Evolutionary conservation across 208 protist species (phyloP), one percentile per base, ranked within the genome.

Genomic region (Trypanosomatidae sp.): DNA sequence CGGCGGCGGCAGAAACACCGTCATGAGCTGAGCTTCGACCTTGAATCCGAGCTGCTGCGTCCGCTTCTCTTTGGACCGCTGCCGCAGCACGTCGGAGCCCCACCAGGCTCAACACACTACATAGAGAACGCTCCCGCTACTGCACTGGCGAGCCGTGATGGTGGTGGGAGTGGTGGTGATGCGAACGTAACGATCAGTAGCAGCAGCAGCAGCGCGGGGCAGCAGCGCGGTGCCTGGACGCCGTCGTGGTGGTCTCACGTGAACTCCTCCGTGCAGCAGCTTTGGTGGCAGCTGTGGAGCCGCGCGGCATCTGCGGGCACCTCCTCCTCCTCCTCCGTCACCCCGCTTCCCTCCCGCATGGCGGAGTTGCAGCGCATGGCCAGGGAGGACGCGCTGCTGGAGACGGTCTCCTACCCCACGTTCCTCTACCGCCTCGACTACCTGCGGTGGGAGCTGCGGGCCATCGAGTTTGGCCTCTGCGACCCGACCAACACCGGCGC

Each of bases 371-470:
- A 72, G 49, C 4, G 50, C 15, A 49, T 79, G 70, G 58, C 69
- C 15, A 19, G 62, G 19, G 62, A 79, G 17, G 73, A 79, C 15
- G 28, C 75, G 65, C 58, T 75, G 49, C 65, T 79, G 6, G 36
- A 64, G 36, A 65, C 69, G 12, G 69, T 79, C 60, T 79, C 69
- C 9, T 79, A 71, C 53, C 47, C 75, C 1, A 66, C 75, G 7
- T 86, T 94, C 60, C 85, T 84, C 60, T 85, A 84, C 60, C 70
- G 82, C 30, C 66, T 90, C 53, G 73, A 89, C 69, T 81, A 83
- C 66, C 64, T 94, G 7, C 86, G 87, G n/a, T 88, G 74, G 85
- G 81, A 89, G 68, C 76, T 94, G 66, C 81, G 87, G 12, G 85
- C 79, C 9, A 62, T 94, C 50, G 87, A 89, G 79, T 92, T 91